Conservation (phyloP, 2,329 filamentous ascomycete genomes). For the Aspergillus clavatus region DNA sequence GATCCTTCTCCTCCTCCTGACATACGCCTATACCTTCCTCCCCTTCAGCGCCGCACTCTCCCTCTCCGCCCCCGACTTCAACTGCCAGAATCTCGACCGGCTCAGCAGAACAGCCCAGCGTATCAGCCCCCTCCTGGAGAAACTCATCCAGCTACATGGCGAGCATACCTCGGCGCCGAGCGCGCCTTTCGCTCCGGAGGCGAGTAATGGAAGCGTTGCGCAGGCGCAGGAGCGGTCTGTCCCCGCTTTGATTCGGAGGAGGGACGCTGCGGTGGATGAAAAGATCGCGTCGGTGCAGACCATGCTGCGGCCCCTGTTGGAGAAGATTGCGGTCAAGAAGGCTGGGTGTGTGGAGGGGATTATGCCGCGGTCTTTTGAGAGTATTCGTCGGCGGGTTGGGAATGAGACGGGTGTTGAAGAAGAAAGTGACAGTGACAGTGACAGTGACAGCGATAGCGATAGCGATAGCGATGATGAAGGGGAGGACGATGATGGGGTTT, state of each 20-base stretch:
- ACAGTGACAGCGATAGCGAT: too few relatives aligned
- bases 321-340: not conserved
- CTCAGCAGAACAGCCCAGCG: slow-evolving; percentile 6
- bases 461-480: not conserved
- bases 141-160: not conserved
- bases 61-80: too few relatives aligned
- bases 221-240: too few relatives aligned
- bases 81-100: slow-evolving; percentile 6
- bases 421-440: not conserved
- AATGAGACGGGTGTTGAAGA: not conserved
- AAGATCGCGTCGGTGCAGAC: not conserved
- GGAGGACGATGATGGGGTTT: slow-evolving; percentile 3
- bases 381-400: too few relatives aligned
- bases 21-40: not conserved
- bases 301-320: not conserved
- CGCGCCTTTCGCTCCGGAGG: not conserved
- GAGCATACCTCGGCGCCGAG: not conserved
- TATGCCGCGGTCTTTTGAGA: too few relatives aligned
- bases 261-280: not conserved
- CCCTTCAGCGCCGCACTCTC: not conserved
- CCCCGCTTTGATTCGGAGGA: too few relatives aligned
- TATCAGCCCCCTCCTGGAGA: slow-evolving; percentile 6
- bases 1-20: not conserved
- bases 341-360: not conserved
- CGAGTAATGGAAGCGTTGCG: too few relatives aligned